A percentile compares a stretch with the other conserved stretches of the same genome.
These are phyloP conservation scores for Fulvia fulva DNA, from an alignment of 2,329 filamentous ascomycete species.

Conservation along the genomic window DNA sequence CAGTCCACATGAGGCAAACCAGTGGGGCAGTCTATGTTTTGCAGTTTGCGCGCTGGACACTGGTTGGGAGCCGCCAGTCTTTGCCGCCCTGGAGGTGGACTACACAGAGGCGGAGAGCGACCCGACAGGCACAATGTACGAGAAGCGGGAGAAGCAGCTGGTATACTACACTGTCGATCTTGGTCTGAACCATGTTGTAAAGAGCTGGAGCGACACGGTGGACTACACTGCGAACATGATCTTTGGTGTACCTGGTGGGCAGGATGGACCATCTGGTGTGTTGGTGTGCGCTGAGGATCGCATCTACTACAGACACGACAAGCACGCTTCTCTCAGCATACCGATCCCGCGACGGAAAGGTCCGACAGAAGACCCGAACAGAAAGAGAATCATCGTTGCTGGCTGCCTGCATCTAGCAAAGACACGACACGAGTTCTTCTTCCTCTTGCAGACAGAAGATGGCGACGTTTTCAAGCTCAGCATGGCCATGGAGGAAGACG, in stretches of 20 bases:
- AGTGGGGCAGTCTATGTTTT: conserved; percentile 84
- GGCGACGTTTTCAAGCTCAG: conserved; percentile 98
- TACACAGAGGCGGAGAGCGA: conserved; percentile 91
- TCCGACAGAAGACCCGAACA: conserved; percentile 83
- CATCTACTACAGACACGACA: conserved; percentile 95
- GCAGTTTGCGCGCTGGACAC: conserved; percentile 86
- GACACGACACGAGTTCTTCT: conserved; percentile 78
- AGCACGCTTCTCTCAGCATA: conserved; percentile 83
- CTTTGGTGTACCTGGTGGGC: conserved; percentile 92
- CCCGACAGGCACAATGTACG: conserved; percentile 73
- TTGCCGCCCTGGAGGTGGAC: conserved; percentile 90
- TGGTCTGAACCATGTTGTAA: conserved; percentile 92
- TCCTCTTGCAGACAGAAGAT: conserved; percentile 91
- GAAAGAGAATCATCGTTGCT: conserved; percentile 80
- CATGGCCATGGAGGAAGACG: conserved; percentile 82
- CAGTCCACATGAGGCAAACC: conserved; percentile 93
- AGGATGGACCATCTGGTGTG: conserved; percentile 89
- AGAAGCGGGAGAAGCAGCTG: conserved; percentile 80
- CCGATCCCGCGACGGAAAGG: conserved; percentile 83
- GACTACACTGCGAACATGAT: conserved; percentile 84
- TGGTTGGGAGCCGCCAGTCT: conserved; percentile 94
- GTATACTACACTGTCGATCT: conserved; percentile 98
- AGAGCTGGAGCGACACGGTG: conserved; percentile 92
- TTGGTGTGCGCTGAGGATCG: conserved; percentile 92
- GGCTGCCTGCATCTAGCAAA: conserved; percentile 98